These are phyloP conservation scores for Penicillium samsonianum DNA, from an alignment of 495 filamentous ascomycete species.

Conservation along the genomic window DNA sequence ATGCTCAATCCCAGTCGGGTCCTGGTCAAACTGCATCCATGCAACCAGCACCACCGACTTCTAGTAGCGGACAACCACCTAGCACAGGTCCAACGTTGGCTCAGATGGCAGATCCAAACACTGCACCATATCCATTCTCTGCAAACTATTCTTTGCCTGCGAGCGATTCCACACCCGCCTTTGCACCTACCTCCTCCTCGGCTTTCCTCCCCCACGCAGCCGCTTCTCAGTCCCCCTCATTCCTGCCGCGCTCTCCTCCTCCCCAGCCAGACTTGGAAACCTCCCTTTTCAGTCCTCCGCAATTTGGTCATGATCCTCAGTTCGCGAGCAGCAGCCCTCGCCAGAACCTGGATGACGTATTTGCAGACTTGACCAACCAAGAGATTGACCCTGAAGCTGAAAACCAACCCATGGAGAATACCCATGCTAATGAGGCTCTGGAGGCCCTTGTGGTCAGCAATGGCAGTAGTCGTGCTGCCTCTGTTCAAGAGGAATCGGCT, in stretches of 20 bases:
- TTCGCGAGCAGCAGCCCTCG: slow-evolving; percentile 46
- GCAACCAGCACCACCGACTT: slow-evolving; percentile 32
- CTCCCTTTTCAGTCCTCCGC: slow-evolving; percentile 45
- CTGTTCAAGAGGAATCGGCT: slow-evolving; percentile 19
- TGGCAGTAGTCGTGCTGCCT: slow-evolving; percentile 32
- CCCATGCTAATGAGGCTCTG: slow-evolving; percentile 48
- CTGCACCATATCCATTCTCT: slow-evolving; percentile 42
- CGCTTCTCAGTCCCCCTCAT: slow-evolving; percentile 40
- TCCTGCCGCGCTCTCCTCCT: slow-evolving; percentile 44
- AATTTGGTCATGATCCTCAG: slow-evolving; percentile 37
- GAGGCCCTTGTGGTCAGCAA: slow-evolving; percentile 48
- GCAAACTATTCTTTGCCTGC: slow-evolving; percentile 43
- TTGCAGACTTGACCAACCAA: slow-evolving; percentile 51
- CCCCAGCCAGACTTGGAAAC: slow-evolving; percentile 40
- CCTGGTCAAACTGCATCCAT: slow-evolving; percentile 28
- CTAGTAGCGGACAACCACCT: slow-evolving; percentile 28
- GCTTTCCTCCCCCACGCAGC: slow-evolving; percentile 45
- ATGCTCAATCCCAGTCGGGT: slow-evolving; percentile 24
- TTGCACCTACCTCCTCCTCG: slow-evolving; percentile 40
- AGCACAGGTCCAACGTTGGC: slow-evolving; percentile 39
- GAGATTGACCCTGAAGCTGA: slow-evolving; percentile 41
- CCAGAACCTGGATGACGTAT: slow-evolving; percentile 48
- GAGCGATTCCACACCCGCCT: slow-evolving; percentile 42
- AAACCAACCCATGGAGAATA: slow-evolving; percentile 44
- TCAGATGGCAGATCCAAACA: slow-evolving; percentile 36